Conservation (phyloP, 306 rosid genomes). For the cucumber (Cucumis sativus) region DNA sequence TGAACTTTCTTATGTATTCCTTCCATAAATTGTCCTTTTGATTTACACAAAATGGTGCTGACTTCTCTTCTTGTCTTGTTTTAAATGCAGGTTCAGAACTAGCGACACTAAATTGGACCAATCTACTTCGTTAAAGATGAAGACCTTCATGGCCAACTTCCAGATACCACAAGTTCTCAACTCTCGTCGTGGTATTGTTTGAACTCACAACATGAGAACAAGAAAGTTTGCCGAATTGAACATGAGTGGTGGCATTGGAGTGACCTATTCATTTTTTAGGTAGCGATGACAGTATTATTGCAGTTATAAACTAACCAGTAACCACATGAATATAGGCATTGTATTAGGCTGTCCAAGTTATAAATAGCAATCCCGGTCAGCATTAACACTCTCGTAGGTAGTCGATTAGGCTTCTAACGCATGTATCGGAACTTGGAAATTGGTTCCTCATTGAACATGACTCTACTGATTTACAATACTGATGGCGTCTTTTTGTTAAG, state of each 20-base stretch:
- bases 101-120: neutral
- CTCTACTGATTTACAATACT: neutral
- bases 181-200: neutral
- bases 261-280: neutral
- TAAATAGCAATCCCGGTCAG: neutral
- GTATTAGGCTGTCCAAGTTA: neutral
- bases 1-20: neutral
- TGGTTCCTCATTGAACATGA: neutral
- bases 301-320: constrained; percentile 10
- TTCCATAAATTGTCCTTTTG: neutral
- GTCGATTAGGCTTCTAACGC: neutral
- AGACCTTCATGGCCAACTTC: neutral
- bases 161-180: constrained; percentile 3
- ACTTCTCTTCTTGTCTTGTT: neutral
- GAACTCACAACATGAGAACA: neutral
- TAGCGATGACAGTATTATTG: neutral
- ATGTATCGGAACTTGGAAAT: neutral
- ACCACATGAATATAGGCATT: constrained; percentile 3
- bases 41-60: constrained; percentile 1
- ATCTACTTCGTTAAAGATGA: neutral
- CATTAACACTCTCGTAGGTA: neutral
- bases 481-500: neutral
- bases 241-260: neutral
- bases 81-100: constrained; percentile 4
- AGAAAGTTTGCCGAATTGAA: neutral